Percentiles rank a stretch among this genome's conserved stretches.
Evolutionary conservation across 805 yeast genomes (phyloP).

Genomic region (Geotrichum ghanense): DNA sequence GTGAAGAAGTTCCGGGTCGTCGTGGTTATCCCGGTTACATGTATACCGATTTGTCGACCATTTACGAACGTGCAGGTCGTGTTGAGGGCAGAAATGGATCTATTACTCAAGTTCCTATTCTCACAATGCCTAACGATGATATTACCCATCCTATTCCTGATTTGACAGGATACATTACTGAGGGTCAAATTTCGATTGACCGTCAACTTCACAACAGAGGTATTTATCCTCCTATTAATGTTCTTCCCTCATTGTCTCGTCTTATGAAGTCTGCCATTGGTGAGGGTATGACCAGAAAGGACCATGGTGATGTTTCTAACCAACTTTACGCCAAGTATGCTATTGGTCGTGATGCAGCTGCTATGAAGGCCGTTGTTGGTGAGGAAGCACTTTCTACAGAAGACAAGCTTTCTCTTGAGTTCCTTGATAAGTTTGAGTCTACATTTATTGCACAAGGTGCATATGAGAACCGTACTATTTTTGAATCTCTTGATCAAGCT

Average conservation of each 20-base stretch:
- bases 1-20: slow-evolving; percentile 99
- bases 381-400: slow-evolving; percentile 97
- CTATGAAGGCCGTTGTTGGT: slow-evolving; percentile 99
- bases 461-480: slow-evolving; percentile 87
- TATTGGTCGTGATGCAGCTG: slow-evolving; percentile 99
- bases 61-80: slow-evolving; percentile 99
- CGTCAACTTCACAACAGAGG: slow-evolving; percentile 95
- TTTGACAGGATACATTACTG: slow-evolving; percentile 98
- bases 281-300: slow-evolving; percentile 99
- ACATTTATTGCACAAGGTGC: slow-evolving; percentile 94
- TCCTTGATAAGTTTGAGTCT: slow-evolving; percentile 95
- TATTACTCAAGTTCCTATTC: slow-evolving; percentile 95
- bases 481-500: slow-evolving; percentile 94
- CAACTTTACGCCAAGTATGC: slow-evolving; percentile 99
- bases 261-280: slow-evolving; percentile 99
- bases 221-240: slow-evolving; percentile 97
- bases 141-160: slow-evolving; percentile 99
- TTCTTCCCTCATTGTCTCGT: slow-evolving; percentile 92
- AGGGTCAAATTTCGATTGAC: slow-evolving; percentile 96
- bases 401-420: slow-evolving; percentile 94
- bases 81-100: slow-evolving; percentile 99
- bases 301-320: slow-evolving; percentile 98
- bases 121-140: slow-evolving; percentile 99
- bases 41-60: slow-evolving; percentile 99
- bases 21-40: slow-evolving; percentile 99